Evolutionary conservation across 352 stramenopile species (phyloP).

Genomic region (Globisporangium abappressorium): DNA sequence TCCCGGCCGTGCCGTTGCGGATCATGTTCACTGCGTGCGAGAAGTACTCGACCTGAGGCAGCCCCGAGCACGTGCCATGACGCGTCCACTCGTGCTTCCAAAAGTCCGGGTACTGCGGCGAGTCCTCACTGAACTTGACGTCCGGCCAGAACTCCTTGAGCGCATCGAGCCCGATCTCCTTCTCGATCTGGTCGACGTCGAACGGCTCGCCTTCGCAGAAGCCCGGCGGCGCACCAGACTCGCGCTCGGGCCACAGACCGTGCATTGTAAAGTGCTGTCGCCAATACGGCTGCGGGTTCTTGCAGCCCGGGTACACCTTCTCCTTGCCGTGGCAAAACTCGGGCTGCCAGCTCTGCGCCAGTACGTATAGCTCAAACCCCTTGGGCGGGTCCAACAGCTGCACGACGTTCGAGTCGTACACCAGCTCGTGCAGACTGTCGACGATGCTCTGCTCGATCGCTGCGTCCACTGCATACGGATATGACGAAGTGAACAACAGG

Average conservation of each 20-base stretch:
- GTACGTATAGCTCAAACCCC: conserved; percentile 86
- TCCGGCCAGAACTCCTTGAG: conserved; percentile 86
- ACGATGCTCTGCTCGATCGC: conserved; percentile 10
- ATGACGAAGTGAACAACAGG: not conserved
- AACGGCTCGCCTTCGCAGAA: conserved; percentile 78
- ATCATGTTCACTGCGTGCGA: conserved; percentile 72
- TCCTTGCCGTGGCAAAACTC: conserved; percentile 75
- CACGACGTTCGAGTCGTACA: conserved; percentile 33
- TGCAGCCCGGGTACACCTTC: conserved; percentile 66
- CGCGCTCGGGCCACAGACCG: conserved; percentile 85
- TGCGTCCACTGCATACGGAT: conserved; percentile 3
- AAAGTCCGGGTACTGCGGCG: conserved; percentile 75
- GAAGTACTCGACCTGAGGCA: conserved; percentile 87
- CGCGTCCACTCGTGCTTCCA: conserved; percentile 94
- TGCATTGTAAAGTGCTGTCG: conserved; percentile 86
- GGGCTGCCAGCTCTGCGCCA: conserved; percentile 89
- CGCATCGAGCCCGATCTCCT: conserved; percentile 60
- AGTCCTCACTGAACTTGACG: conserved; percentile 64
- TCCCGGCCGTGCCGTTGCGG: conserved; percentile 63
- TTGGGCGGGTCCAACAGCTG: conserved; percentile 12
- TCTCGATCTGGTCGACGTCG: conserved; percentile 55
- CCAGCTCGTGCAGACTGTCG: conserved; percentile 14
- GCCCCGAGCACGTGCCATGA: conserved; percentile 91
- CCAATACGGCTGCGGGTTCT: conserved; percentile 65
- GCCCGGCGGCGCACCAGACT: conserved; percentile 59